Percentiles rank a stretch among this genome's conserved stretches.
phyloP scores from a whole-genome alignment of 768 basidiomycete species.

The Tephrocybe sp. region DNA sequence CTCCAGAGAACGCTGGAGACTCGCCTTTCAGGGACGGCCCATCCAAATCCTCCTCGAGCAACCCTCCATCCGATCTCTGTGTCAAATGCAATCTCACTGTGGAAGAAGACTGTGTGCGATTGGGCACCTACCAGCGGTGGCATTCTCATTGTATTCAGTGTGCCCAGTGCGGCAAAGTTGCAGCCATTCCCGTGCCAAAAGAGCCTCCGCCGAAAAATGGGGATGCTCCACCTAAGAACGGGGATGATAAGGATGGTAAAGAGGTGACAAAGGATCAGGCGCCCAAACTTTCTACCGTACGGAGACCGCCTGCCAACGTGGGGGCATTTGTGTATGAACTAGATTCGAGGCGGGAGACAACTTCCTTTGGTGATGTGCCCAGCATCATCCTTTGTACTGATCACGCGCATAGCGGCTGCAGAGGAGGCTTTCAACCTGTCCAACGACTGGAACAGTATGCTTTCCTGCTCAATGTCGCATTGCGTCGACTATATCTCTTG shows the following conservation, averaged over 20 bases:
- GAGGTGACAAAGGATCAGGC: constrained; percentile 37
- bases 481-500: constrained; percentile 84
- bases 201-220: constrained; percentile 51
- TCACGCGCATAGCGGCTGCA: constrained; percentile 67
- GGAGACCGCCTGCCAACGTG: constrained; percentile 80
- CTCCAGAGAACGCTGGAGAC: constrained; percentile 88
- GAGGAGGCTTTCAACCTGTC: constrained; percentile 83
- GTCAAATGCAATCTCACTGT: constrained; percentile 86
- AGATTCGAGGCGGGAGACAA: constrained; percentile 63
- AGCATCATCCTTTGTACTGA: constrained; percentile 73
- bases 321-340: constrained; percentile 74
- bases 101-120: constrained; percentile 94
- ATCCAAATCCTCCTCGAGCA: constrained; percentile 54
- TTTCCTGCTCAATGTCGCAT: constrained; percentile 92
- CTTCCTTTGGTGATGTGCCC: constrained; percentile 72
- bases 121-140: constrained; percentile 97
- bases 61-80: constrained; percentile 88
- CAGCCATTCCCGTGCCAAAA: constrained; percentile 59
- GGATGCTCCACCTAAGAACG: constrained; percentile 46
- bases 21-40: constrained; percentile 65
- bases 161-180: constrained; percentile 70
- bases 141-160: constrained; percentile 95
- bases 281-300: constrained; percentile 60
- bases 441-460: constrained; percentile 97
- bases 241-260: constrained; percentile 46